phyloP scores from a whole-genome alignment of 495 filamentous ascomycete genomes.

The Neurospora sp. region DNA sequence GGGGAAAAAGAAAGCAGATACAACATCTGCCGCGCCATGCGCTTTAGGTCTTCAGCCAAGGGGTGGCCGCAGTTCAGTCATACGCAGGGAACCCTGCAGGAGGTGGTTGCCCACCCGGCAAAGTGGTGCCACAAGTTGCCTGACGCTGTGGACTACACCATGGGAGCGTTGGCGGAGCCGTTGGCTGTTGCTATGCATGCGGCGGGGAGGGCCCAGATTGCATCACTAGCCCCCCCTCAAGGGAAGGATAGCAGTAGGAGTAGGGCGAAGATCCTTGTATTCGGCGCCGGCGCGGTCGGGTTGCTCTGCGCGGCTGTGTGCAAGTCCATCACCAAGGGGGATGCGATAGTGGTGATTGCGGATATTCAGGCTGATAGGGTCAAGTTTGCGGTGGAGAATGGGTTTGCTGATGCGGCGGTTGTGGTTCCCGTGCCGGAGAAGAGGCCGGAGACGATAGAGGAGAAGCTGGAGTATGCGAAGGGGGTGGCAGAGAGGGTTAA shows the following conservation, averaged over 20 bases:
- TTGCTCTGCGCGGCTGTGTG: slow-evolving; percentile 60
- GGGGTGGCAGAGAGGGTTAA: slow-evolving; percentile 46
- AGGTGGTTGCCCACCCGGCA: slow-evolving; percentile 66
- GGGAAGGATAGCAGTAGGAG: neutral
- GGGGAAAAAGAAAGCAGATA: slow-evolving; percentile 47
- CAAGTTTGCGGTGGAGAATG: slow-evolving; percentile 58
- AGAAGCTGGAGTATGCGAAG: slow-evolving; percentile 51
- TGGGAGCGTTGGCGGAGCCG: slow-evolving; percentile 71
- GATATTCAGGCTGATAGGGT: slow-evolving; percentile 69
- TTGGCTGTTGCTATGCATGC: slow-evolving; percentile 74
- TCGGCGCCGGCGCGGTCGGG: slow-evolving; percentile 76
- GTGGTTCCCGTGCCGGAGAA: slow-evolving; percentile 45
- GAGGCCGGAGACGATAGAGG: slow-evolving; percentile 43
- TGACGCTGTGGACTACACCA: slow-evolving; percentile 46
- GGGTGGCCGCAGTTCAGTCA: slow-evolving; percentile 48
- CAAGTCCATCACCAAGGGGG: slow-evolving; percentile 25
- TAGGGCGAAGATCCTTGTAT: slow-evolving; percentile 49
- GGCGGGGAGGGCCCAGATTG: slow-evolving; percentile 31
- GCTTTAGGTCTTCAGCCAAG: slow-evolving; percentile 72
- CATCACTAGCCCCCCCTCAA: neutral
- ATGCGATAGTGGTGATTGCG: slow-evolving; percentile 51
- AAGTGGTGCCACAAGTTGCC: slow-evolving; percentile 63
- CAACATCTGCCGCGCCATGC: slow-evolving; percentile 76
- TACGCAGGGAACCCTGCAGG: slow-evolving; percentile 74
- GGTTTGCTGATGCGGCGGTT: slow-evolving; percentile 52